Base-by-base conservation (phyloP, 2,329 filamentous ascomycete species). In the Fusarium sp. region DNA sequence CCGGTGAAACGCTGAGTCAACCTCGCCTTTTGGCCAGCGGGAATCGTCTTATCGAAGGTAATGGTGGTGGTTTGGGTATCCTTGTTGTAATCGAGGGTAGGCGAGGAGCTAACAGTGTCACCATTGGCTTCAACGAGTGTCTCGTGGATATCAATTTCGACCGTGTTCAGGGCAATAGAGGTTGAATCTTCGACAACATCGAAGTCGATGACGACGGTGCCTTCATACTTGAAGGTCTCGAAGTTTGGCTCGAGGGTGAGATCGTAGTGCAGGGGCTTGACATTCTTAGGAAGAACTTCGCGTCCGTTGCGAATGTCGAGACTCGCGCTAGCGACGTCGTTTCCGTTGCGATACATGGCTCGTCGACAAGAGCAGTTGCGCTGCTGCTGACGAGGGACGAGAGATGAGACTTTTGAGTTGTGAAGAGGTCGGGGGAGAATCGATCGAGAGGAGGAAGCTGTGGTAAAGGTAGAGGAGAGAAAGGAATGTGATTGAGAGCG, bases 221-320 rank as follows among this genome's bases (percentile, higher is more conserved):
- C 95, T 66, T 95, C 89, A 80, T 95, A 98, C 72, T 90, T 94
- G 83, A 96, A 94, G 73, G 92, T 94, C 76, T 93, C 88, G 76
- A 98, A 93, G 84, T 98, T 90, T 60, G 95, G 94, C 84, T 98
- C 96, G 70, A 98, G 87, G 3, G 93, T 96, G 76, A 98, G 84
- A 81, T 97, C 90, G 84, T 98, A 98, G 84, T 98, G 94, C 42
- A 88, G 84, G n/a, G 95, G 95, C 81, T 95, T 92, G 78, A 98
- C 94, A 79, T 98, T 97, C 83, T 91, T 91, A 57, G 95, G 96
- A 76, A 98, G 88, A 73, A 98, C 92, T 85, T 97, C 93, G 77
- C 95, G 91, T 42, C 73, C 77, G 22, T 78, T 83, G 59, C 55
- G 65, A 18, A 77, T 52, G 65, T 78, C 75, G 58, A 72, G 76